Evolutionary conservation across 2,329 filamentous ascomycete species (phyloP), one percentile per base, ranked within the genome.

Genomic region (Plectosphaerella cucumerina): DNA sequence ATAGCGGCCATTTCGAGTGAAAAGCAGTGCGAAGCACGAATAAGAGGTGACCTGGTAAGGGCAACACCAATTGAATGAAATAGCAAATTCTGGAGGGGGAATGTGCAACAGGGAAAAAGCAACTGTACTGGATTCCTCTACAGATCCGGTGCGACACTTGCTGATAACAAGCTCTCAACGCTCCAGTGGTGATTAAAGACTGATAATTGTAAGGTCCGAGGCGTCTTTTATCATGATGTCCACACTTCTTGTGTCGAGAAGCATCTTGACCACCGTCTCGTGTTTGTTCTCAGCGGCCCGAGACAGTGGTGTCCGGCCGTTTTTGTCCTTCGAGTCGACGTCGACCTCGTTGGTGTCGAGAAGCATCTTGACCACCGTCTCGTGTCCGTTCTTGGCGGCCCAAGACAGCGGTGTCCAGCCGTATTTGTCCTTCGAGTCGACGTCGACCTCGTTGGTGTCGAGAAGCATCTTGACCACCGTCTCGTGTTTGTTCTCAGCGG

Each of bases 381-480:
- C 45, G 17, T 58, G 45, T 11, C 58, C 51, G n/a, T 52, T 50
- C 26, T 3, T 22, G 21, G 57, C 49, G 20, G 61, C 59, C 23
- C 23, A 50, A 10, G n/a, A 56, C 18, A 63, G 51, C 8, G 58
- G 51, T 20, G 56, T 58, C 44, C 14, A 48, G 41, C 51, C 49
- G 39, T 49, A 1, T 34, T 35, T 35, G 44, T 55, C 54, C 17
- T 44, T 44, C 9, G 48, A 48, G 37, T 61, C 50, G 11, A 55
- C 33, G 31, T 53, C 52, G 17, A 50, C 54, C 31, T 53, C 47
- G 10, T 48, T 20, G 10, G 5, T 50, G 17, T 15, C 48, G 17
- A 61, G 50, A 17, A 62, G 56, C n/a, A 60, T 50, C 44, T 58
- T 33, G 4, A 56, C 53, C 1, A 55, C 42, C 26, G n/a, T 26